Evolutionary conservation across 495 filamentous ascomycete genomes (phyloP).

Genomic region (Penicillium taxi): DNA sequence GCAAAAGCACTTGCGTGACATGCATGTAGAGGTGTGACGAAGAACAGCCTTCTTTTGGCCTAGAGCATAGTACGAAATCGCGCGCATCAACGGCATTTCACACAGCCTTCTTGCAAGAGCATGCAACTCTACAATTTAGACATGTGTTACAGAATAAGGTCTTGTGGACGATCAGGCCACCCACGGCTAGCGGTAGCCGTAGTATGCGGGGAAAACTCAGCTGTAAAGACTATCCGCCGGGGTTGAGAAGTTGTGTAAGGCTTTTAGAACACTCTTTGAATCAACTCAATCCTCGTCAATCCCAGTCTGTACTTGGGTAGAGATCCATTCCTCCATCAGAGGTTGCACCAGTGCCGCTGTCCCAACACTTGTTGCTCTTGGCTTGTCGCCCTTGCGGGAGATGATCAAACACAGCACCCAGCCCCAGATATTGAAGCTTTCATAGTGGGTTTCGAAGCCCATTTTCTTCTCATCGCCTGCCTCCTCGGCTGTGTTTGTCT

Average conservation of each 20-base stretch:
- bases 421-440: slow-evolving; percentile 91
- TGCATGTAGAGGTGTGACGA: neutral
- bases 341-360: slow-evolving; percentile 47
- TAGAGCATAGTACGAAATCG: neutral
- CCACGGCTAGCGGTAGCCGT: slow-evolving; percentile 7
- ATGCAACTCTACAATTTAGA: slow-evolving; percentile 13
- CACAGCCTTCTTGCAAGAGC: too few relatives aligned
- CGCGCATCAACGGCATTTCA: neutral
- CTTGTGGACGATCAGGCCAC: slow-evolving; percentile 10
- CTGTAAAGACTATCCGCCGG: slow-evolving; percentile 1
- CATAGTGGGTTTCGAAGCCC: slow-evolving; percentile 73
- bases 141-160: slow-evolving; percentile 10
- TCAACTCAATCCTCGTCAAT: slow-evolving; percentile 37
- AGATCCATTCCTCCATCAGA: slow-evolving; percentile 92
- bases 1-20: too few relatives aligned
- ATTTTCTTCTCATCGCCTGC: slow-evolving; percentile 76
- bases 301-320: slow-evolving; percentile 51
- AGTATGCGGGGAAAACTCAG: slow-evolving; percentile 8
- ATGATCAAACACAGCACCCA: slow-evolving; percentile 86
- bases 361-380: slow-evolving; percentile 21
- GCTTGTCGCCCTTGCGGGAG: slow-evolving; percentile 54
- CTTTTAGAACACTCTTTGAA: neutral
- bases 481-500: slow-evolving; percentile 7
- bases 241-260: too few relatives aligned
- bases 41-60: neutral